phyloP scores from a whole-genome alignment of 805 yeast species.

The Pichia occidentalis region DNA sequence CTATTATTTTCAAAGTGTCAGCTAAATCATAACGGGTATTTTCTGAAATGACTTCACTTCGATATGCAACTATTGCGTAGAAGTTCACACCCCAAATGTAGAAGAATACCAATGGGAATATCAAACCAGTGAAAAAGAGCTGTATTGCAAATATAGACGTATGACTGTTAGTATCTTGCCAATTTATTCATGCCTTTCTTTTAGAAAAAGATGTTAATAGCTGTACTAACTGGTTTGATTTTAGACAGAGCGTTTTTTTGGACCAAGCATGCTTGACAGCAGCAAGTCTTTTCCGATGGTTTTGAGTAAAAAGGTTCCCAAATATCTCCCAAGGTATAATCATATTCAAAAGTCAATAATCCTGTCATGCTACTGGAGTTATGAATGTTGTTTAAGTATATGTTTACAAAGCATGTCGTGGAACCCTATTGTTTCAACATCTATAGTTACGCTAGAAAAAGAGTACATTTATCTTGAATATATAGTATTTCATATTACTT shows the following conservation, averaged over 20 bases:
- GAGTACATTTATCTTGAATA: no score
- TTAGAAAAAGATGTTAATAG: not conserved
- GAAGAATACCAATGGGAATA: constrained; percentile 9
- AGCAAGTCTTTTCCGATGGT: constrained; percentile 1
- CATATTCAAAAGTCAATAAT: not conserved
- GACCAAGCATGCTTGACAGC: constrained; percentile 9
- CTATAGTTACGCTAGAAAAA: no score
- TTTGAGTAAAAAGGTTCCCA: not conserved
- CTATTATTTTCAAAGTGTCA: not conserved
- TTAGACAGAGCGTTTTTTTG: constrained; percentile 7
- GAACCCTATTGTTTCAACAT: no score
- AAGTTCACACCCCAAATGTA: constrained; percentile 8
- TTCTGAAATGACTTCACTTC: not conserved
- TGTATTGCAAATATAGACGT: constrained; percentile 1
- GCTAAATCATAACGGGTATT: not conserved
- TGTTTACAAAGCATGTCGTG: no score
- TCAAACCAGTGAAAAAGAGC: constrained; percentile 12
- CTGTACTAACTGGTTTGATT: constrained; percentile 6
- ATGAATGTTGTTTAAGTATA: no score
- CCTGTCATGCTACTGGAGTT: no score
- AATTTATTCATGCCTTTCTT: not conserved
- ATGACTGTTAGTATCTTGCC: not conserved
- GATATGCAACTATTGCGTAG: constrained; percentile 1
- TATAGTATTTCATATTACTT: no score
- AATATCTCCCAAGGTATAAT: not conserved